Evolutionary conservation across 208 protist species (phyloP), one percentile per base, ranked within the genome.

Genomic region (Strigomonas culicis): DNA sequence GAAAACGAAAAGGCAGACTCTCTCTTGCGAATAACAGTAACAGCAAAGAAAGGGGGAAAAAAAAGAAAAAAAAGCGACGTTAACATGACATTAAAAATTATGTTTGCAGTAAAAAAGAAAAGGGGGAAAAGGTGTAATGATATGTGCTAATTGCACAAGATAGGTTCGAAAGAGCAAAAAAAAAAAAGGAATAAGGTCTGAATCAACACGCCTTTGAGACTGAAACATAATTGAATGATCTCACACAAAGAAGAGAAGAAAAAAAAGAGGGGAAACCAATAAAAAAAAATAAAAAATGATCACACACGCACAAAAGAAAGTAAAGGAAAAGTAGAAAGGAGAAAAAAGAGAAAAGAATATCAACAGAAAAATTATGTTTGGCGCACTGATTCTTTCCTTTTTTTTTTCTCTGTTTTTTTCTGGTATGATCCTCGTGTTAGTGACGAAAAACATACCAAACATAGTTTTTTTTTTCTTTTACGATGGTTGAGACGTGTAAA

Each of bases 61-160:
- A 41, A 58, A n/a, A 66, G 25, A 59, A 55, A 66, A 36, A 58
- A 44, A 52, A 39, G 25, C 3, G 13, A 39, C 31, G n/a, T 64
- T n/a, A 52, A 59, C 17, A 65, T 50, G 19, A 41, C 6, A 46
- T 19, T 21, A 8, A 6, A 31, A 21, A 49, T 63, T 17, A 27
- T 6, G 6, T 51, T 6, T 19, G 24, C 22, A 63, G 4, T 63
- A 50, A 46, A 66, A 25, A 32, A 60, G 39, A 60, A n/a, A 43
- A 43, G 21, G 6, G 55, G 30, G 22, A 25, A 7, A 32, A 30
- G 28, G 25, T 19, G 28, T 52, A 47, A 47, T 47, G 7, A 41
- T 17, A 50, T 44, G 53, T 3, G 22, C 3, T 39, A 7, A 53
- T 30, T 30, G 6, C 17, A 6, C 27, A 17, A 17, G 60, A 36